Evolutionary conservation across 306 rosid genomes (phyloP).

Genomic region (Begonia peltatifolia): DNA sequence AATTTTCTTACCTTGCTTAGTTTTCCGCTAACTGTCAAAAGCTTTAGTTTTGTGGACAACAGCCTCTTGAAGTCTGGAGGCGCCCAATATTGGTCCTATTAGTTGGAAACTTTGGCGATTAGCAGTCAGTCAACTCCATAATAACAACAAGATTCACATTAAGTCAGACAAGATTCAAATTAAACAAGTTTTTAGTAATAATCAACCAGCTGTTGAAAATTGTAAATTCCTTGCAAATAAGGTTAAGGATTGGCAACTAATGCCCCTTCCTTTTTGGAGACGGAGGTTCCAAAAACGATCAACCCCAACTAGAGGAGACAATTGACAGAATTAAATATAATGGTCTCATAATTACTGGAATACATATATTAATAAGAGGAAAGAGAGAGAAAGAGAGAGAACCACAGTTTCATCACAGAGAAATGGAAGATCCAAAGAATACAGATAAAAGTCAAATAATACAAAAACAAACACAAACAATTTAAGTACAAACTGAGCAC

Average conservation of each 20-base stretch:
- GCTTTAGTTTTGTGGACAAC: conserved; percentile 60
- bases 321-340: too few relatives aligned
- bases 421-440: too few relatives aligned
- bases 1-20: conserved; percentile 57
- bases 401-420: too few relatives aligned
- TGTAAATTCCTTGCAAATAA: background rate
- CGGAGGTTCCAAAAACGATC: too few relatives aligned
- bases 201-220: background rate
- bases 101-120: conserved; percentile 5
- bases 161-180: background rate
- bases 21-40: conserved; percentile 59
- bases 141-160: background rate
- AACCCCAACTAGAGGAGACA: too few relatives aligned
- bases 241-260: background rate
- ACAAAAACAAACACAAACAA: too few relatives aligned
- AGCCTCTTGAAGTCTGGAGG: conserved; percentile 74
- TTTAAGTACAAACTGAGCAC: too few relatives aligned
- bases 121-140: conserved; percentile 1
- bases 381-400: too few relatives aligned
- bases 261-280: too few relatives aligned
- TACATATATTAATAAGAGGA: too few relatives aligned
- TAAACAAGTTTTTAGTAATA: background rate
- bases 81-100: conserved; percentile 80
- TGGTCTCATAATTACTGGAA: too few relatives aligned
- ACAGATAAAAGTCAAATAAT: too few relatives aligned